Conservation (phyloP, 768 basidiomycete genomes). For the Lactifluus pinguis region DNA sequence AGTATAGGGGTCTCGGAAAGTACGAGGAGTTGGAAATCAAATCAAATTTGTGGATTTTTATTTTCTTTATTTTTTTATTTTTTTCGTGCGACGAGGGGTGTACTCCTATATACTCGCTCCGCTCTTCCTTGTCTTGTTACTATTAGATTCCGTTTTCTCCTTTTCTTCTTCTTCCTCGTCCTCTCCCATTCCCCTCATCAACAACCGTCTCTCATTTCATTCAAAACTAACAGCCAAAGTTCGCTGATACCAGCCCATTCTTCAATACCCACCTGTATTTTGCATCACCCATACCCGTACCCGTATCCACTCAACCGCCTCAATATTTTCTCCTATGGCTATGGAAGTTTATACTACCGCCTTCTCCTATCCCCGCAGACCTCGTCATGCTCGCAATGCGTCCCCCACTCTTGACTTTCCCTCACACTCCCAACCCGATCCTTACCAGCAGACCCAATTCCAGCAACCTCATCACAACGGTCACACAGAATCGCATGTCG, state of each 20-base stretch:
- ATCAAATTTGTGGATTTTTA: neutral
- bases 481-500: conserved; percentile 25
- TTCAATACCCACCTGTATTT: conserved; percentile 19
- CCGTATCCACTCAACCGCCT: conserved; percentile 15
- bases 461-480: conserved; percentile 25
- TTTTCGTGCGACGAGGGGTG: neutral
- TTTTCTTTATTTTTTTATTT: neutral
- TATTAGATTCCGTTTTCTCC: conserved; percentile 15
- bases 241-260: conserved; percentile 17
- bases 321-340: conserved; percentile 47
- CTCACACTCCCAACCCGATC: conserved; percentile 37
- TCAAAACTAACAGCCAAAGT: conserved; percentile 14
- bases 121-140: neutral
- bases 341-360: conserved; percentile 97
- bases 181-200: neutral
- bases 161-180: conserved; percentile 13
- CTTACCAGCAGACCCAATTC: conserved; percentile 30
- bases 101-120: neutral
- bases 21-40: neutral
- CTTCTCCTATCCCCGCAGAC: conserved; percentile 83
- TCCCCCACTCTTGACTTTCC: conserved; percentile 56
- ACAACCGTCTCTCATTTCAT: conserved; percentile 11
- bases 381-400: conserved; percentile 57
- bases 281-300: conserved; percentile 22
- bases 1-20: conserved; percentile 3